Evolutionary conservation across 2,329 filamentous ascomycete species (phyloP).

Genomic region (Coleophoma crateriformis): DNA sequence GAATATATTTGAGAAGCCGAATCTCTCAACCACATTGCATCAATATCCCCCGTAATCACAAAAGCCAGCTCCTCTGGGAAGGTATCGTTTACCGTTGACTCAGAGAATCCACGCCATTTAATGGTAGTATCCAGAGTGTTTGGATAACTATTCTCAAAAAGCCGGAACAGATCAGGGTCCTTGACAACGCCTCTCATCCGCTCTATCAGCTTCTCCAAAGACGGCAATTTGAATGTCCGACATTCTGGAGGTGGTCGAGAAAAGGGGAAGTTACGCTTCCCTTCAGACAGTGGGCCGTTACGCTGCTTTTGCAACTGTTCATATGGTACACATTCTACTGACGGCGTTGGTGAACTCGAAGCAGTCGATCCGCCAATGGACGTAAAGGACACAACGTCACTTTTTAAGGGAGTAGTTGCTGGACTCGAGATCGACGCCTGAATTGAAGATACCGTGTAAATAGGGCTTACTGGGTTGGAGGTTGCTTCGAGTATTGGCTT

Average conservation of each 20-base stretch:
- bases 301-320: slow-evolving; percentile 13
- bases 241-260: slow-evolving; percentile 72
- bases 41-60: slow-evolving; percentile 55
- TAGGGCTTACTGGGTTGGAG: too few relatives aligned
- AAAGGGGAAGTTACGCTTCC: slow-evolving; percentile 69
- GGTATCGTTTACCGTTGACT: slow-evolving; percentile 8
- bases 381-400: too few relatives aligned
- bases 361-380: too few relatives aligned
- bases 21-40: slow-evolving; percentile 87
- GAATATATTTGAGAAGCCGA: slow-evolving; percentile 73
- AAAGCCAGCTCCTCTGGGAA: slow-evolving; percentile 53
- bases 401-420: too few relatives aligned
- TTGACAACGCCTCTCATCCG: slow-evolving; percentile 64
- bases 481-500: too few relatives aligned
- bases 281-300: slow-evolving; percentile 30
- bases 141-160: slow-evolving; percentile 69
- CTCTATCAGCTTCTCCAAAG: slow-evolving; percentile 70
- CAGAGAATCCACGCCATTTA: slow-evolving; percentile 56
- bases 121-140: slow-evolving; percentile 73
- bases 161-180: slow-evolving; percentile 67
- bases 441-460: too few relatives aligned
- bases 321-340: slow-evolving; percentile 11
- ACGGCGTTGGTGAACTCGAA: too few relatives aligned
- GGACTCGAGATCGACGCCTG: too few relatives aligned
- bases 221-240: slow-evolving; percentile 71